Evolutionary conservation across 139 green algal genomes (phyloP).

Genomic region (Asterochloris sp.): DNA sequence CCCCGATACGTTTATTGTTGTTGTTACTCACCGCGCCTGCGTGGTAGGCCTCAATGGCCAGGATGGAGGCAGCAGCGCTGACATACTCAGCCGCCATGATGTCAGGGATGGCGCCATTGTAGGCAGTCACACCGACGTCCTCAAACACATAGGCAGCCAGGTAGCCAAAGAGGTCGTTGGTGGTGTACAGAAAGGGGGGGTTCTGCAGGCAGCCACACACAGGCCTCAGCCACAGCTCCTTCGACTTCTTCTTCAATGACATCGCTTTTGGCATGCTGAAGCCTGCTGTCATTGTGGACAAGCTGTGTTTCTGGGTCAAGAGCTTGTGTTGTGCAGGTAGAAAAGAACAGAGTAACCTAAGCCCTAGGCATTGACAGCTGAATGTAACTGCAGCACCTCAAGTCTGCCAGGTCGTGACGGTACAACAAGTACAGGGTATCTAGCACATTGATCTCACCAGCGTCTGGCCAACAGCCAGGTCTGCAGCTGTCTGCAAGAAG

Average conservation of each 20-base stretch:
- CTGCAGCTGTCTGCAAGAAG: neutral
- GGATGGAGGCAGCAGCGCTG: slow-evolving; percentile 33
- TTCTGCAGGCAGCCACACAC: slow-evolving; percentile 29
- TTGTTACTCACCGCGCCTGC: slow-evolving; percentile 27
- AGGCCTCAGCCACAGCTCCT: slow-evolving; percentile 28
- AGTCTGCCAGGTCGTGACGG: too few species aligned
- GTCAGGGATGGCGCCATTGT: slow-evolving; percentile 20
- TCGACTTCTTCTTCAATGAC: slow-evolving; percentile 26
- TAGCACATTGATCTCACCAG: neutral
- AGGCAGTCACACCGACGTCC: slow-evolving; percentile 10
- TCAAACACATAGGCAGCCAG: slow-evolving; percentile 20
- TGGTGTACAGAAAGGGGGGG: slow-evolving; percentile 27
- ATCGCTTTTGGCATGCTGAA: slow-evolving; percentile 8
- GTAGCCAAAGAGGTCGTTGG: slow-evolving; percentile 41
- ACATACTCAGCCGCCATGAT: slow-evolving; percentile 20
- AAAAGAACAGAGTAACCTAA: too few species aligned
- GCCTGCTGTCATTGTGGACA: neutral
- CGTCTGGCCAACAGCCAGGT: neutral
- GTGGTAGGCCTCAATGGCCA: slow-evolving; percentile 45
- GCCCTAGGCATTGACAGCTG: too few species aligned
- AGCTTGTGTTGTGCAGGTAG: too few species aligned
- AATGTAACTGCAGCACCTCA: too few species aligned
- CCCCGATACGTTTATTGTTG: too few species aligned
- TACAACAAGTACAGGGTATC: too few species aligned
- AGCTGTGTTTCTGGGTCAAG: neutral